Evolutionary conservation across 352 stramenopile genomes (phyloP).

Genomic region (Plasmopara halstedii): DNA sequence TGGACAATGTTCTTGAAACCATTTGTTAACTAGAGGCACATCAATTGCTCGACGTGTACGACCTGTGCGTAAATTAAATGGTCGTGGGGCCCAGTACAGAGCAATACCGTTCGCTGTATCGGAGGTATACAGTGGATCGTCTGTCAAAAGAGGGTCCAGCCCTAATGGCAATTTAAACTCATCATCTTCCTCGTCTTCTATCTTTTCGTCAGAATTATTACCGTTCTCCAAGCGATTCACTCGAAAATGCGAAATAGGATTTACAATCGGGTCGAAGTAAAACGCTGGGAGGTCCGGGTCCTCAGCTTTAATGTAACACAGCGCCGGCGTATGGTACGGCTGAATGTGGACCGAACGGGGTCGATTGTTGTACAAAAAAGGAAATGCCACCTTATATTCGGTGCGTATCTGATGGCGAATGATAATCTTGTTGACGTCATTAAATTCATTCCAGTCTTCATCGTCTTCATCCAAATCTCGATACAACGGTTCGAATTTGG

Average conservation of each 20-base stretch:
- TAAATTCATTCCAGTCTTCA: conserved; percentile 99
- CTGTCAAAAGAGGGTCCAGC: conserved; percentile 87
- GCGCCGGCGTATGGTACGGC: conserved; percentile 93
- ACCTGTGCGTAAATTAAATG: conserved; percentile 97
- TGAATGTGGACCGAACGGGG: conserved; percentile 93
- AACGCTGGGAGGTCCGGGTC: conserved; percentile 94
- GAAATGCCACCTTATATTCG: conserved; percentile 99
- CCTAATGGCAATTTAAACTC: conserved; percentile 84
- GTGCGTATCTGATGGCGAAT: conserved; percentile 98
- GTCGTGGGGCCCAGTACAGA: conserved; percentile 96
- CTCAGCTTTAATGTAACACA: conserved; percentile 96
- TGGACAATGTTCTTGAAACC: conserved; percentile 98
- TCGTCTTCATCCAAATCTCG: conserved; percentile 97
- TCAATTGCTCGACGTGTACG: conserved; percentile 94
- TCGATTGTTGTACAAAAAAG: conserved; percentile 98
- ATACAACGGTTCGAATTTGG: conserved; percentile 99
- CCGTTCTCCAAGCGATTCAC: conserved; percentile 46
- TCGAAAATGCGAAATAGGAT: conserved; percentile 95
- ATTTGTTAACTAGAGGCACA: conserved; percentile 98
- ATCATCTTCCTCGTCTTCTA: conserved; percentile 78
- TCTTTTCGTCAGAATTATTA: conserved; percentile 30
- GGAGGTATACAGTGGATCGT: conserved; percentile 92
- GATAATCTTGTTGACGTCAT: conserved; percentile 99
- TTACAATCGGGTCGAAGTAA: conserved; percentile 96
- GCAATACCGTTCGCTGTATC: conserved; percentile 96